These are phyloP conservation scores for Hypoxylon sp. DNA, from an alignment of 2,329 filamentous ascomycete species.

Conservation along the genomic window DNA sequence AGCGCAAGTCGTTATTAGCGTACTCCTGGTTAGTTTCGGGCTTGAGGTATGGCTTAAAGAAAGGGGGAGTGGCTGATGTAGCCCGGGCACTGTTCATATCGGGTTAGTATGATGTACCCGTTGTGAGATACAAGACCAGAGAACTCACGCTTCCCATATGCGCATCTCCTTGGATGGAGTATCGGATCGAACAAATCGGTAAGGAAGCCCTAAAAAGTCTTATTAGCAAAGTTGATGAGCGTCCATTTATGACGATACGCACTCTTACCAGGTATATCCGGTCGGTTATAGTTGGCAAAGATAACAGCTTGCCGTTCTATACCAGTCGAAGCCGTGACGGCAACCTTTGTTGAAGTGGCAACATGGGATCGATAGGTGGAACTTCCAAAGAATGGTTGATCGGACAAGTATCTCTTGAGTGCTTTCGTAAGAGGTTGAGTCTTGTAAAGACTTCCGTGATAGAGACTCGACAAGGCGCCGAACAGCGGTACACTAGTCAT, in stretches of 20 bases:
- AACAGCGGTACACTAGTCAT: slow-evolving; percentile 50
- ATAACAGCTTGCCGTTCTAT: slow-evolving; percentile 47
- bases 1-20: slow-evolving; percentile 43
- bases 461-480: slow-evolving; percentile 49
- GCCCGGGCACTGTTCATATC: slow-evolving; percentile 47
- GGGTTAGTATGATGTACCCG: not conserved
- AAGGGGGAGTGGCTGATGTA: slow-evolving; percentile 51
- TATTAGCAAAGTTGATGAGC: slow-evolving; percentile 5
- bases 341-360: slow-evolving; percentile 48
- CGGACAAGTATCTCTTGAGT: slow-evolving; percentile 49
- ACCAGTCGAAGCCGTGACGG: slow-evolving; percentile 48
- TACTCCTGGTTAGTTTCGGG: slow-evolving; percentile 47
- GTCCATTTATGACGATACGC: not conserved
- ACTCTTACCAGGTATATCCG: slow-evolving; percentile 47
- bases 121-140: not conserved
- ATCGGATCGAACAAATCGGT: slow-evolving; percentile 50
- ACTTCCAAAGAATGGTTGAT: slow-evolving; percentile 51
- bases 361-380: slow-evolving; percentile 46
- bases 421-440: slow-evolving; percentile 49
- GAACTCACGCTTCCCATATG: slow-evolving; percentile 53
- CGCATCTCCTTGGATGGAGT: slow-evolving; percentile 49
- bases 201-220: slow-evolving; percentile 45
- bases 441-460: slow-evolving; percentile 53
- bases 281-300: slow-evolving; percentile 54
- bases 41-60: slow-evolving; percentile 51